Evolutionary conservation across 805 yeast species (phyloP).

Genomic region (Myxozyma udenii): DNA sequence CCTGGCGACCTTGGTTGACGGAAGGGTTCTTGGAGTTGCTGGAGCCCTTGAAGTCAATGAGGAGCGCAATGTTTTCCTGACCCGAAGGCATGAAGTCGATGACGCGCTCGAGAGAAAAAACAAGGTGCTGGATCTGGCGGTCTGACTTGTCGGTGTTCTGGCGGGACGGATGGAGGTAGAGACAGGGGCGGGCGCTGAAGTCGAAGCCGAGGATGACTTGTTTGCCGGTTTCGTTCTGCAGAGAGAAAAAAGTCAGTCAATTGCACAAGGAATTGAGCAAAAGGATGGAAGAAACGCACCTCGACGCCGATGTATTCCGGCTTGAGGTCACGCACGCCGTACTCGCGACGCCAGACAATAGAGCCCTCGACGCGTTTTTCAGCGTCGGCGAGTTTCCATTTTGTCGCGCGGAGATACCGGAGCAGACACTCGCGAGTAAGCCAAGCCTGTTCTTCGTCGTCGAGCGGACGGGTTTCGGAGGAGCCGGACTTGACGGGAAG

Average conservation of each 20-base stretch:
- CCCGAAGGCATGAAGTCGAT: slow-evolving; percentile 96
- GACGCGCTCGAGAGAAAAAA: slow-evolving; percentile 85
- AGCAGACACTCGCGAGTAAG: slow-evolving; percentile 85
- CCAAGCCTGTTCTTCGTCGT: slow-evolving; percentile 78
- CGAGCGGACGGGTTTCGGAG: slow-evolving; percentile 41
- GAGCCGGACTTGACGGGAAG: slow-evolving; percentile 46
- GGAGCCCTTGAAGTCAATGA: slow-evolving; percentile 87
- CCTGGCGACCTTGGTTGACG: slow-evolving; percentile 82
- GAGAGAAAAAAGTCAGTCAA: slow-evolving; percentile 41
- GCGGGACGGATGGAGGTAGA: slow-evolving; percentile 88
- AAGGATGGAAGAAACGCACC: neutral
- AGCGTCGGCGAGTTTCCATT: slow-evolving; percentile 75
- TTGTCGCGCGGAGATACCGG: slow-evolving; percentile 89
- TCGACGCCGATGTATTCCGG: slow-evolving; percentile 38
- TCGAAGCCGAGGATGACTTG: slow-evolving; percentile 90
- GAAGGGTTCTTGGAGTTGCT: slow-evolving; percentile 81
- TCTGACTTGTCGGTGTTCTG: slow-evolving; percentile 90
- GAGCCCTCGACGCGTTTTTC: slow-evolving; percentile 72
- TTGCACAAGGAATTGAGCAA: neutral
- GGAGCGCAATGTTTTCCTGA: slow-evolving; percentile 85
- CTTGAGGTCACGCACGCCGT: slow-evolving; percentile 59
- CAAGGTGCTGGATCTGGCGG: slow-evolving; percentile 94
- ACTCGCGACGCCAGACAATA: slow-evolving; percentile 89
- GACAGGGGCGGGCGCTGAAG: slow-evolving; percentile 83
- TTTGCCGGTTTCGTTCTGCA: slow-evolving; percentile 88